Evolutionary conservation across 2,329 filamentous ascomycete species (phyloP).

Genomic region (Dryadomyces quercivorus): DNA sequence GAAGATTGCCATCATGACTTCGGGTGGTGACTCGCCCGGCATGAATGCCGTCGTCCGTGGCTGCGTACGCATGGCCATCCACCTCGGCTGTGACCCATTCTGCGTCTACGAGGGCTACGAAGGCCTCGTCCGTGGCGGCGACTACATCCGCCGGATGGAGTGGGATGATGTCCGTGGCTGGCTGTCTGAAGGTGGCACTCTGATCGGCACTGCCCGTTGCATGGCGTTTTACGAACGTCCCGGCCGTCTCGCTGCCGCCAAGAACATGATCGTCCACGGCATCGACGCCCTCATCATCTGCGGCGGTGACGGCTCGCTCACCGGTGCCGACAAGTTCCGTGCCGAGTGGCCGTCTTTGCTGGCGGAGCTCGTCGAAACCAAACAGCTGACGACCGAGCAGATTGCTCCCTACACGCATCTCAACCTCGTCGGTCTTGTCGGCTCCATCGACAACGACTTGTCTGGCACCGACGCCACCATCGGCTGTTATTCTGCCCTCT

Average conservation of each 20-base stretch:
- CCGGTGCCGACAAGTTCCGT: slow-evolving; percentile 87
- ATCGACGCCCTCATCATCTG: slow-evolving; percentile 96
- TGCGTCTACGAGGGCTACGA: slow-evolving; percentile 92
- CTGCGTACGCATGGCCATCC: slow-evolving; percentile 82
- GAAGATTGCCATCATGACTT: slow-evolving; percentile 85
- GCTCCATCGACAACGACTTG: slow-evolving; percentile 97
- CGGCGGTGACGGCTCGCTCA: slow-evolving; percentile 91
- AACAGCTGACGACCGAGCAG: slow-evolving; percentile 59
- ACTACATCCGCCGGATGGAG: slow-evolving; percentile 74
- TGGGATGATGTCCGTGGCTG: slow-evolving; percentile 95
- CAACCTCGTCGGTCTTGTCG: slow-evolving; percentile 93
- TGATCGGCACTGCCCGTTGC: slow-evolving; percentile 91
- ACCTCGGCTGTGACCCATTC: slow-evolving; percentile 68
- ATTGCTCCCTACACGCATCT: slow-evolving; percentile 68
- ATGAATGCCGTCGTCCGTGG: slow-evolving; percentile 90
- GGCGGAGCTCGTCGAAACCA: slow-evolving; percentile 66
- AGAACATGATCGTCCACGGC: slow-evolving; percentile 85
- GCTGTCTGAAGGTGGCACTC: slow-evolving; percentile 84
- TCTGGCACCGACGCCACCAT: slow-evolving; percentile 96
- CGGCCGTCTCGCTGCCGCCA: slow-evolving; percentile 74
- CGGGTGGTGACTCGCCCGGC: slow-evolving; percentile 83
- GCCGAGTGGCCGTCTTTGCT: slow-evolving; percentile 83
- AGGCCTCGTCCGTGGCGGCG: slow-evolving; percentile 77
- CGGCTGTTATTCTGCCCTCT: slow-evolving; percentile 87
- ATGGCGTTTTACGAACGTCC: slow-evolving; percentile 82